Conservation (phyloP, 805 yeast species). For the Cyberlindnera mississippiensis region DNA sequence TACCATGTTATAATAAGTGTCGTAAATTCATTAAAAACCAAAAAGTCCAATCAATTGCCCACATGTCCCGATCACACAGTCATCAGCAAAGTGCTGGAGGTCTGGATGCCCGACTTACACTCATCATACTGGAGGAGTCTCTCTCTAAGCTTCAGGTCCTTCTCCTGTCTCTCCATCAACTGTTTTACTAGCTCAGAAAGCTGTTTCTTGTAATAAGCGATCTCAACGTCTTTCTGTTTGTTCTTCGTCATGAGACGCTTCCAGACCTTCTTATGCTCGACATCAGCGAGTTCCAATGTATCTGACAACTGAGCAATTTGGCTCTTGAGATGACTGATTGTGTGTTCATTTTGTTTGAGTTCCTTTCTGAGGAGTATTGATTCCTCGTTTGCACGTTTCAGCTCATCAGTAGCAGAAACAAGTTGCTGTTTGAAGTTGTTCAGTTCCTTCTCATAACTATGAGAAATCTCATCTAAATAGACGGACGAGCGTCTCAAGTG, state of each 20-base stretch:
- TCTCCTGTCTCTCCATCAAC: slow-evolving; percentile 18
- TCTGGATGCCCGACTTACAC: neutral
- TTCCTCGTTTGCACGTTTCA: slow-evolving; percentile 2
- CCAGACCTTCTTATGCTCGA: slow-evolving; percentile 7
- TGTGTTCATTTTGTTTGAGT: neutral
- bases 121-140: slow-evolving; percentile 16
- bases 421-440: slow-evolving; percentile 10
- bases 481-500: slow-evolving; percentile 6
- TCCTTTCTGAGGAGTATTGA: neutral
- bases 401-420: slow-evolving; percentile 5
- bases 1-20: no score
- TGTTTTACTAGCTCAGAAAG: slow-evolving; percentile 13
- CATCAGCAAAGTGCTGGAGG: neutral
- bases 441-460: slow-evolving; percentile 14
- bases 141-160: slow-evolving; percentile 21
- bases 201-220: slow-evolving; percentile 17
- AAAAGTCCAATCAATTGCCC: neutral
- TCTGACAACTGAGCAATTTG: slow-evolving; percentile 1
- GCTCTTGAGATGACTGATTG: neutral
- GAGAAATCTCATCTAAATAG: slow-evolving; percentile 4
- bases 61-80: neutral
- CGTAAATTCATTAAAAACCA: no score
- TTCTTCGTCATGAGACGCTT: slow-evolving; percentile 6
- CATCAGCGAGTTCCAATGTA: neutral
- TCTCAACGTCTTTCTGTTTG: slow-evolving; percentile 14